Evolutionary conservation across 495 filamentous ascomycete species (phyloP), one percentile per base, ranked within the genome.

Genomic region (Penicillium malachiteum): DNA sequence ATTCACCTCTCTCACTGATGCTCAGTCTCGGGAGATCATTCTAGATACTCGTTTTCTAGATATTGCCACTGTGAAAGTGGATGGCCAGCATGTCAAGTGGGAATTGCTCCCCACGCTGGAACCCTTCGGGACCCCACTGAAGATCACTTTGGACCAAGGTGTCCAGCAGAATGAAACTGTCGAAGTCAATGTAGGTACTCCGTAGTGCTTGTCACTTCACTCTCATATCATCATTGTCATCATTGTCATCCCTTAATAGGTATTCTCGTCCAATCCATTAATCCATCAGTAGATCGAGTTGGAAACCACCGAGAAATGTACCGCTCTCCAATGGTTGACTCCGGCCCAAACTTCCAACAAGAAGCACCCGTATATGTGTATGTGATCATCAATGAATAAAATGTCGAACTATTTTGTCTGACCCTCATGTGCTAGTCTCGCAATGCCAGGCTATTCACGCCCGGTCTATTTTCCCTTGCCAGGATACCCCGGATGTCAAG

Each of bases 361-460:
- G 70, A 92, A 92, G 63, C 86, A 91, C 60, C 93, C 93, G 7
- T 97, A 96, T 68, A 94, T 97, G 86, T 97, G 83, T 84, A 75
- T 59, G 78, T 68, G n/a, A 54, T 21, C 34, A 16, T 21, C 35
- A 12, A 12, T 26, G 18, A 8, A 7, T 40, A 18, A 32, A 26
- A 52, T 16, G 14, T 12, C 7, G 35, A 21, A 13, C 18, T 11
- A 9, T 44, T 11, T 48, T n/a, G 33, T 33, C 55, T 53, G 45
- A 46, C 33, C 14, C 18, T 7, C 16, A 18, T n/a, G n/a, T n/a
- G n/a, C 8, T 50, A 85, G 81, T 96, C 78, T 93, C 90, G 37
- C 93, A 97, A 82, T 96, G 92, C 71, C 93, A 98, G 76, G 91
- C 92, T 38, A 98, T 98, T 60, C 90, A 97, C 62, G 90, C 88